Evolutionary conservation across 2,329 filamentous ascomycete genomes (phyloP).

Genomic region (Talaromyces rugulosus): DNA sequence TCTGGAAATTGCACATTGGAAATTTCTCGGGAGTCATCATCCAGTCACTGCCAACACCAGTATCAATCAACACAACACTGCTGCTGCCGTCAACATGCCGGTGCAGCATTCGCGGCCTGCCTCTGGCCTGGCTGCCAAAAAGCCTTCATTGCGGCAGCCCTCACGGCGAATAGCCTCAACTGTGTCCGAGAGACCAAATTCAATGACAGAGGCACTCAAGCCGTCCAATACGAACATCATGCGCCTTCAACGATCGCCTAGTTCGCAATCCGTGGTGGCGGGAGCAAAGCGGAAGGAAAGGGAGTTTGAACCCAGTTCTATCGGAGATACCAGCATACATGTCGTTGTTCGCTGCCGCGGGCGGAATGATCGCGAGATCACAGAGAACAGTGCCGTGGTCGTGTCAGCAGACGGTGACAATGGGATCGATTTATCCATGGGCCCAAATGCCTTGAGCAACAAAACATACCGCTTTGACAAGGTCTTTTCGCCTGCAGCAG

Average conservation of each 20-base stretch:
- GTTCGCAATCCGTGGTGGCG: slow-evolving; percentile 44
- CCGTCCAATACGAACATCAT: slow-evolving; percentile 45
- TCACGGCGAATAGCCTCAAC: slow-evolving; percentile 51
- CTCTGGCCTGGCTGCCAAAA: slow-evolving; percentile 45
- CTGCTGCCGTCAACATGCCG: slow-evolving; percentile 43
- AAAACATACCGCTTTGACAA: slow-evolving; percentile 97
- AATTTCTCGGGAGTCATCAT: neutral
- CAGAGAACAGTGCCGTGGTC: slow-evolving; percentile 92
- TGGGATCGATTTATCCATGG: slow-evolving; percentile 88
- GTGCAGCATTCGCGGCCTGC: slow-evolving; percentile 48
- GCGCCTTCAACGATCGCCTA: slow-evolving; percentile 39
- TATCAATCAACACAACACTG: neutral
- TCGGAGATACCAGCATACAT: slow-evolving; percentile 92
- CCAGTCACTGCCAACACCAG: neutral
- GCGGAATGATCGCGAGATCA: slow-evolving; percentile 84
- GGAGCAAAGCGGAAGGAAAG: slow-evolving; percentile 81
- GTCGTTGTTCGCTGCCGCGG: slow-evolving; percentile 94
- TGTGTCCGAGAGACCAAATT: slow-evolving; percentile 54
- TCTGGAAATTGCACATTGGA: neutral
- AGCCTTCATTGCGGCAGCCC: slow-evolving; percentile 48
- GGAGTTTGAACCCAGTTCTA: slow-evolving; percentile 67
- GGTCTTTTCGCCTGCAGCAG: slow-evolving; percentile 91
- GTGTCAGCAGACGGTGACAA: slow-evolving; percentile 83
- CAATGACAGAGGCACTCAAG: slow-evolving; percentile 66
- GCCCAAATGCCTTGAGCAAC: slow-evolving; percentile 85